Base-by-base conservation (phyloP, 106 monocot species). In the Dioscorea zingiberensis region DNA sequence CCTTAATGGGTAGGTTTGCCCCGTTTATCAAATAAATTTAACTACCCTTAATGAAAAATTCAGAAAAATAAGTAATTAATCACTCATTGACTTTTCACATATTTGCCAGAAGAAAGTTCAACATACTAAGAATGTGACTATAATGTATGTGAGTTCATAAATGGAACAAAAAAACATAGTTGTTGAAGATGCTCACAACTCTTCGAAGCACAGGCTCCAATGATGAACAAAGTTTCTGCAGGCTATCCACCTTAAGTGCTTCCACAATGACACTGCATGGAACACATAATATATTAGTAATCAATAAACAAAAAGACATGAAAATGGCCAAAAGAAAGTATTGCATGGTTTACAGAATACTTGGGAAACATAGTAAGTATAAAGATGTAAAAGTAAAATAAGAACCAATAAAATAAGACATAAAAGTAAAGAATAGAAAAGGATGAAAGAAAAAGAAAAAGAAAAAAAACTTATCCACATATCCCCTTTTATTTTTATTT, bases 151-250 rank as follows among this genome's bases (percentile, higher is more conserved):
- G 17, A 21, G 59, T 58, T 58, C 11, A 64, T 49, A 48, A 21
- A 47, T 60, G 46, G 17, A 2, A 13, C 16, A 7, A 18, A 28
- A 66, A 17, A 21, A 3, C 1, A 25, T n/a, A 53, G 14, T 32
- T 25, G 46, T n/a, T 16, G 13, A 23, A 64, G 19, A 51, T 25
- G 32, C 83, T 74, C 75, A 83, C 83, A 25, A 83, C 74, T 71
- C 83, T 71, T 3, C 83, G 70, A 68, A 83, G 83, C 44, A 83
- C 25, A 25, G 78, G 83, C 64, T 83, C 83, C 65, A 83, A 53
- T 32, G 77, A 82, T 24, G 82, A 83, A 63, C 78, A 78, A 66
- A 83, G 75, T 61, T 69, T 71, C 61, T 84, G 68, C 63, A 73
- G 54, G 61, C 74, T 75, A 63, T 84, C 79, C 66, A 84, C 63